Conservation (phyloP, 129 eudicot genomes). For the Ambrosia artemisiifolia region DNA sequence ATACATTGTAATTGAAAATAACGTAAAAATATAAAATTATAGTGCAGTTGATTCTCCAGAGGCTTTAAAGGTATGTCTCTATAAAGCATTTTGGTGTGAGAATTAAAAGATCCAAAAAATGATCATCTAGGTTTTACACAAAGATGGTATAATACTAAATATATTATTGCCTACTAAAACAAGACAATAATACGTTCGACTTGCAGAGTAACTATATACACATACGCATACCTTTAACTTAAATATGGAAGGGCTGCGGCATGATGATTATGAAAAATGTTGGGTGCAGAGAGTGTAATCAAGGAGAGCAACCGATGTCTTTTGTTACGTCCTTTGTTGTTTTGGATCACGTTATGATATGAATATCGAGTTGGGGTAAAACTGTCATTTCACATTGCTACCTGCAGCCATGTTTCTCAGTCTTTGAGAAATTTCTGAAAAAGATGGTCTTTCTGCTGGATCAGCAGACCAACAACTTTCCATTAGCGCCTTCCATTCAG, state of each 20-base stretch:
- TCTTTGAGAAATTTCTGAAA: slow-evolving; percentile 46
- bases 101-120: not conserved
- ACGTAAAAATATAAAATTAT: not conserved
- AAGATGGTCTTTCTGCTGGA: slow-evolving; percentile 44
- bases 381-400: not conserved
- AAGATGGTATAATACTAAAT: not conserved
- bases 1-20: not conserved
- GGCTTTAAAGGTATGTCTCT: not conserved
- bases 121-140: not conserved
- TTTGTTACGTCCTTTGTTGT: not conserved
- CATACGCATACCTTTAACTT: not conserved
- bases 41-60: not conserved
- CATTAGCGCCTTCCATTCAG: slow-evolving; percentile 8
- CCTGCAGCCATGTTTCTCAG: slow-evolving; percentile 42
- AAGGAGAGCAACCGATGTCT: not conserved
- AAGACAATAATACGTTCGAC: slow-evolving; percentile 1
- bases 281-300: not conserved
- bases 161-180: slow-evolving; percentile 4
- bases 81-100: not conserved
- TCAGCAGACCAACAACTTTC: slow-evolving; percentile 57
- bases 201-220: not conserved
- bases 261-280: not conserved
- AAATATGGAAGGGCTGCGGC: not conserved
- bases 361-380: not conserved
- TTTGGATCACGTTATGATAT: not conserved